Conservation (phyloP, 805 yeast genomes). For the Ogataea sp. region DNA sequence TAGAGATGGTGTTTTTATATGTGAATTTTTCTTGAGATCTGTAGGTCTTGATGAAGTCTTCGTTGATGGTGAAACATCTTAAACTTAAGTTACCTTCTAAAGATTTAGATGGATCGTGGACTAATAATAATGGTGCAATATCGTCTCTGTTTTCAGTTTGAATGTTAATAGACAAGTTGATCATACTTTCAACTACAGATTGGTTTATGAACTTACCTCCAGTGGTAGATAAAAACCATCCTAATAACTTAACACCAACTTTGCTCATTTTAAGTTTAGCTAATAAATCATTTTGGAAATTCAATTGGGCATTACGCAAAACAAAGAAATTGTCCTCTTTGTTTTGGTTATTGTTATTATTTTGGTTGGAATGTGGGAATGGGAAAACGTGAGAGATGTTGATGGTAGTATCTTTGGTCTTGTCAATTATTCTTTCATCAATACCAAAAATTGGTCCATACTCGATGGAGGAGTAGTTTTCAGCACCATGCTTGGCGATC, state of each 20-base stretch:
- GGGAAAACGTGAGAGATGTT: conserved; percentile 57
- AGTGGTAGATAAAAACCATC: conserved; percentile 71
- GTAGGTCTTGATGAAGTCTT: conserved; percentile 44
- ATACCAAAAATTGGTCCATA: conserved; percentile 74
- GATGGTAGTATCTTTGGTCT: conserved; percentile 33
- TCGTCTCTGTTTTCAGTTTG: conserved; percentile 19
- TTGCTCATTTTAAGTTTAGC: conserved; percentile 54
- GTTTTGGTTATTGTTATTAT: conserved; percentile 49
- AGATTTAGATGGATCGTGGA: conserved; percentile 65
- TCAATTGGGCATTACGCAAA: conserved; percentile 47
- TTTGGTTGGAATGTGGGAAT: conserved; percentile 37
- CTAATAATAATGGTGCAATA: conserved; percentile 39
- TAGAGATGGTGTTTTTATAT: conserved; percentile 51
- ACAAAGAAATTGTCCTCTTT: conserved; percentile 26
- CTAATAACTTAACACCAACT: conserved; percentile 62
- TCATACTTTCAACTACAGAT: conserved; percentile 60
- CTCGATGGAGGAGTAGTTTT: conserved; percentile 50
- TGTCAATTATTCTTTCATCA: conserved; percentile 31
- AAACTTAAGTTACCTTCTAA: conserved; percentile 55
- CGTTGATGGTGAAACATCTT: conserved; percentile 62
- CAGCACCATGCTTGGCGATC: conserved; percentile 60
- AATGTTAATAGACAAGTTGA: conserved; percentile 42
- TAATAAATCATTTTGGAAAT: conserved; percentile 62
- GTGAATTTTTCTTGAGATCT: conserved; percentile 52
- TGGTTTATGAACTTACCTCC: conserved; percentile 65